Base-by-base conservation (phyloP, 768 basidiomycete species). In the Leccinum rimulosum region DNA sequence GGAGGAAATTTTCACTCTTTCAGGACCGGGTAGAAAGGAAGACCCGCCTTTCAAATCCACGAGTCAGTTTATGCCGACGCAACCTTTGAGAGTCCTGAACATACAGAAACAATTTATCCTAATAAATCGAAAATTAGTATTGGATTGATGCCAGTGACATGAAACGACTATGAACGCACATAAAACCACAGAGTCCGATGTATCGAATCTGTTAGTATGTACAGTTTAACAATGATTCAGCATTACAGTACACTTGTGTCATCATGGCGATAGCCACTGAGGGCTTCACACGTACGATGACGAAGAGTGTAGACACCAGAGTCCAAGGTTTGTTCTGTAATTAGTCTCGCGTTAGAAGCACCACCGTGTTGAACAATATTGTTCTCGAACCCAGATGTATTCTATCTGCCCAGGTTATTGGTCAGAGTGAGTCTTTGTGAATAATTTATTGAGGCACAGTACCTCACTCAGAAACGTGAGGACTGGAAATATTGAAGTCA, bases 301-400 rank as follows among this genome's bases (percentile, higher is more conserved):
- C 4, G 4, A 51, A 65, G 8, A 65, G 11, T 6, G 19, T 48
- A 8, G 64, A 56, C n/a, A 65, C 64, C 52, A 35, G 25, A 6
- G 60, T 33, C 64, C 60, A 62, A 10, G 36, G 57, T 48, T 22
- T 15, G 15, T 27, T 47, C 64, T 64, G 6, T 14, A 28, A 22
- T 28, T 15, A 38, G 3, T 38, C 17, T 38, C 17, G 17, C 8
- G 17, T 64, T 36, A 64, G 43, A 35, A 35, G 40, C 15, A 8
- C 3, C 4, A 3, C 6, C 7, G 14, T 7, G 12, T 28, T 17
- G 7, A 31, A n/a, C 2, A 35, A 22, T 14, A 2, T 17, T 19
- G 6, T 30, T 30, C 12, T 49, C 63, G 1, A 3, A 66, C 64
- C 64, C 64, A 65, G 19, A 65, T 9, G 14, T 62, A 52, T 55